phyloP scores from a whole-genome alignment of 2,329 filamentous ascomycete genomes.

The Penicillium palitans region DNA sequence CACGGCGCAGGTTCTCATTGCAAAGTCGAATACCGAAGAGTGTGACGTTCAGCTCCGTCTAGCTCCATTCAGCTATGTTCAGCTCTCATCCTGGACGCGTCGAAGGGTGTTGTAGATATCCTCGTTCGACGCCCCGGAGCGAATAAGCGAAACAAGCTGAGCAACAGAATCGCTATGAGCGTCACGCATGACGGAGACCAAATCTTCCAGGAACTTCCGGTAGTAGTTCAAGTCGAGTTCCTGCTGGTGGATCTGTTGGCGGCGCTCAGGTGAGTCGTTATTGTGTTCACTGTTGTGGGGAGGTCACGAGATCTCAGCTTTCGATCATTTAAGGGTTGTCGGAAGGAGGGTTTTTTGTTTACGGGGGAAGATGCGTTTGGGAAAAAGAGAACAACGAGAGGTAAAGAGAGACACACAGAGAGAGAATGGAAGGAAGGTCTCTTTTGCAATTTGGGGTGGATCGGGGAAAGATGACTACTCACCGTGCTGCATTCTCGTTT shows the following conservation, averaged over 20 bases:
- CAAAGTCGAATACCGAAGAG: background rate
- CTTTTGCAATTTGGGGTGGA: background rate
- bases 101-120: slow-evolving; percentile 27
- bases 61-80: background rate
- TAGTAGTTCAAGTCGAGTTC: slow-evolving; percentile 23
- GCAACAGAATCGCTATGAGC: slow-evolving; percentile 25
- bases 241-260: background rate
- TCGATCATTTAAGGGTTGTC: background rate
- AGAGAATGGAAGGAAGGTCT: background rate
- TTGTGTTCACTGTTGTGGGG: background rate
- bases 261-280: background rate
- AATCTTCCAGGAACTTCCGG: slow-evolving; percentile 26
- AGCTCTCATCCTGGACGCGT: slow-evolving; percentile 6
- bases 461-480: background rate
- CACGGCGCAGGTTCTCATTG: background rate
- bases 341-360: background rate
- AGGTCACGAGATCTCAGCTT: background rate
- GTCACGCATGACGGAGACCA: slow-evolving; percentile 27
- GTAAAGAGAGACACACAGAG: background rate
- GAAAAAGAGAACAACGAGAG: background rate
- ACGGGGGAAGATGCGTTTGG: background rate
- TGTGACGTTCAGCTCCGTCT: no score
- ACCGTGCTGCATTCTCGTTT: background rate
- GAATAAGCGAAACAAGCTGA: slow-evolving; percentile 29
- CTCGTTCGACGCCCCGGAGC: slow-evolving; percentile 31